Evolutionary conservation across 1,284 basidiomycete genomes (phyloP).

Genomic region (Tylopilus sp.): DNA sequence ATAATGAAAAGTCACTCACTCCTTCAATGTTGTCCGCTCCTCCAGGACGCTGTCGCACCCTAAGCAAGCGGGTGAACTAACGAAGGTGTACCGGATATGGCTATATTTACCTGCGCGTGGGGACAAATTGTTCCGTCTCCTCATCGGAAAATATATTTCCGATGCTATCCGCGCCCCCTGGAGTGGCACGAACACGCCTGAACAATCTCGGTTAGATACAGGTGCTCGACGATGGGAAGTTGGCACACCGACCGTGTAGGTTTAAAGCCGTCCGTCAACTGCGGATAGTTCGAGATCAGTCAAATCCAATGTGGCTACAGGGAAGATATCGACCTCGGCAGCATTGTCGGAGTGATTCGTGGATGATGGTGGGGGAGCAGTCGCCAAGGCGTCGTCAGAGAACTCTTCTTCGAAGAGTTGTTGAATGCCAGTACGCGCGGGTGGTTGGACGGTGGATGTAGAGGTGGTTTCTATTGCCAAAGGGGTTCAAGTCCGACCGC

Average conservation of each 20-base stretch:
- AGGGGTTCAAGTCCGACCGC: background rate
- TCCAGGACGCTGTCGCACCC: constrained; percentile 58
- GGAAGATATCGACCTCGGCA: constrained; percentile 2
- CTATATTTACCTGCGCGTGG: constrained; percentile 53
- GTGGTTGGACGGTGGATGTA: background rate
- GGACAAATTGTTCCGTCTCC: constrained; percentile 48
- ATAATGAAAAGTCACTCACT: constrained; percentile 36
- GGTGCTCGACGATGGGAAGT: background rate
- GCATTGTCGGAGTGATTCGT: background rate
- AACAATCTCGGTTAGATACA: background rate
- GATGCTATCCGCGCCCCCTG: constrained; percentile 49
- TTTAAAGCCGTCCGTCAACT: constrained; percentile 27
- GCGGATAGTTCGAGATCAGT: background rate
- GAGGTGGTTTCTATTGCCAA: constrained; percentile 4
- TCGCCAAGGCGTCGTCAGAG: constrained; percentile 30
- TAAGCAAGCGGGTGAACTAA: constrained; percentile 19
- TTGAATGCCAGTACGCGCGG: background rate
- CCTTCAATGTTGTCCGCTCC: constrained; percentile 55
- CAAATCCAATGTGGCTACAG: background rate
- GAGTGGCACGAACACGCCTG: constrained; percentile 51
- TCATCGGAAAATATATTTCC: constrained; percentile 46
- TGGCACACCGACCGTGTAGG: constrained; percentile 43
- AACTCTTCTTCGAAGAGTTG: constrained; percentile 26
- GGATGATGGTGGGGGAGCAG: constrained; percentile 17
- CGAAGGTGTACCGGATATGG: background rate